Evolutionary conservation across 768 basidiomycete species (phyloP).

Genomic region (Boletellus ananiceps): DNA sequence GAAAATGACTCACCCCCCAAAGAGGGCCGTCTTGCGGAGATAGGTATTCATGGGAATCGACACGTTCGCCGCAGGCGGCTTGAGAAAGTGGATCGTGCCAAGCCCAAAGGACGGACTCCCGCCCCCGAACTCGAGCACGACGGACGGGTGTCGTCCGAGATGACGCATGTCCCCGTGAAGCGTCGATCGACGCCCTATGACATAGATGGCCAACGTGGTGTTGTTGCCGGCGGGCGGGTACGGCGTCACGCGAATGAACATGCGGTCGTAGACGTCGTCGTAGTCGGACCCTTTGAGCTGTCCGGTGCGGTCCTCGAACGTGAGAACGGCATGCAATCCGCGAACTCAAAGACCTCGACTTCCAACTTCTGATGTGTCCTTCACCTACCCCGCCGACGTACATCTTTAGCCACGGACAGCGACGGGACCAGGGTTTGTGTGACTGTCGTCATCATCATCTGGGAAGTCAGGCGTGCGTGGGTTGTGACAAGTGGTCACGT

Average conservation of each 20-base stretch:
- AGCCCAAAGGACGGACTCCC: constrained; percentile 46
- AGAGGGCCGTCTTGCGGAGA: constrained; percentile 57
- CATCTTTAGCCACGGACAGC: no score
- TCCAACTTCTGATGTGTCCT: no score
- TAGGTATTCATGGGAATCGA: constrained; percentile 61
- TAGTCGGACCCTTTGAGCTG: constrained; percentile 54
- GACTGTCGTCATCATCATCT: no score
- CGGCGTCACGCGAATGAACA: constrained; percentile 60
- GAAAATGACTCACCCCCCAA: constrained; percentile 51
- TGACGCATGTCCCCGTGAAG: constrained; percentile 53
- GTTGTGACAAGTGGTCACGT: no score
- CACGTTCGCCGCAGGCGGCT: constrained; percentile 34
- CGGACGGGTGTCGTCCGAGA: constrained; percentile 47
- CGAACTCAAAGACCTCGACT: no score
- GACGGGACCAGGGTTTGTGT: no score
- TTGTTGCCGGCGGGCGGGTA: constrained; percentile 36
- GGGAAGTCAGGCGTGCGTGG: no score
- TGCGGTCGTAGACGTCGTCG: constrained; percentile 74
- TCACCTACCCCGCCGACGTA: no score
- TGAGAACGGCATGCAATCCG: constrained; percentile 55
- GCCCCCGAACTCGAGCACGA: constrained; percentile 54
- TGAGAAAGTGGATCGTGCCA: constrained; percentile 54
- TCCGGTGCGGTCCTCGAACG: constrained; percentile 67
- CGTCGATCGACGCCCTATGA: constrained; percentile 61
- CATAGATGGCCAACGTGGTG: constrained; percentile 52